Evolutionary conservation across 805 yeast genomes (phyloP).

Genomic region (Barnettozyma sucrosica): DNA sequence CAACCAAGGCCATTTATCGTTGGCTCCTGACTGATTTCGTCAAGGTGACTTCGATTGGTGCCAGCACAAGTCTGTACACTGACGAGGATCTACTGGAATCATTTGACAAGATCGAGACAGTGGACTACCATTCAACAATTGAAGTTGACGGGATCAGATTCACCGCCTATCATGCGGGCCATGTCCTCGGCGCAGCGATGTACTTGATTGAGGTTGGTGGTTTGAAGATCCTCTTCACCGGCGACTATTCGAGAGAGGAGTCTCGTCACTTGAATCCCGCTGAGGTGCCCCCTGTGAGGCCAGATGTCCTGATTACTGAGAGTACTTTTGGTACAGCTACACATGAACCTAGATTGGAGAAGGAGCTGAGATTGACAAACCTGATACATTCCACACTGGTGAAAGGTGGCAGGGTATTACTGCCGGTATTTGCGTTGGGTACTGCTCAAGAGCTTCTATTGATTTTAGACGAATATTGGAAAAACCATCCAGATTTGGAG

Average conservation of each 20-base stretch:
- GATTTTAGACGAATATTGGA: slow-evolving; percentile 94
- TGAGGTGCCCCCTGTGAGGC: slow-evolving; percentile 82
- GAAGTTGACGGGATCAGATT: slow-evolving; percentile 92
- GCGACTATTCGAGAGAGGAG: slow-evolving; percentile 94
- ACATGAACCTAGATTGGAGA: slow-evolving; percentile 82
- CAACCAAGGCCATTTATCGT: slow-evolving; percentile 95
- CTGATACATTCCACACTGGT: slow-evolving; percentile 76
- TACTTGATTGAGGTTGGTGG: slow-evolving; percentile 94
- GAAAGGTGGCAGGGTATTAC: slow-evolving; percentile 85
- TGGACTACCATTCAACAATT: slow-evolving; percentile 92
- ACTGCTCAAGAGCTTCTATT: slow-evolving; percentile 91
- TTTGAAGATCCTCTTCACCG: slow-evolving; percentile 81
- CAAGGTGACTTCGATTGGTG: slow-evolving; percentile 65
- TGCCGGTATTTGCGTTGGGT: slow-evolving; percentile 96
- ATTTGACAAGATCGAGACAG: slow-evolving; percentile 85
- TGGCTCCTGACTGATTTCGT: slow-evolving; percentile 95
- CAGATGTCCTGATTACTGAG: slow-evolving; percentile 89
- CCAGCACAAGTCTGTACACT: slow-evolving; percentile 53
- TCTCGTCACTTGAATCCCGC: slow-evolving; percentile 94
- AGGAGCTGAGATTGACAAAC: slow-evolving; percentile 76
- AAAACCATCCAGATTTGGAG: slow-evolving; percentile 72
- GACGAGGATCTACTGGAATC: slow-evolving; percentile 87
- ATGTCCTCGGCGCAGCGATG: slow-evolving; percentile 98
- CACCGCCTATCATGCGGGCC: slow-evolving; percentile 99
- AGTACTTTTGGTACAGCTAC: slow-evolving; percentile 98